Percentiles rank a stretch among this genome's conserved stretches.
Evolutionary conservation across 2,329 filamentous ascomycete genomes (phyloP).

Genomic region (Aspergillus fumigatus): DNA sequence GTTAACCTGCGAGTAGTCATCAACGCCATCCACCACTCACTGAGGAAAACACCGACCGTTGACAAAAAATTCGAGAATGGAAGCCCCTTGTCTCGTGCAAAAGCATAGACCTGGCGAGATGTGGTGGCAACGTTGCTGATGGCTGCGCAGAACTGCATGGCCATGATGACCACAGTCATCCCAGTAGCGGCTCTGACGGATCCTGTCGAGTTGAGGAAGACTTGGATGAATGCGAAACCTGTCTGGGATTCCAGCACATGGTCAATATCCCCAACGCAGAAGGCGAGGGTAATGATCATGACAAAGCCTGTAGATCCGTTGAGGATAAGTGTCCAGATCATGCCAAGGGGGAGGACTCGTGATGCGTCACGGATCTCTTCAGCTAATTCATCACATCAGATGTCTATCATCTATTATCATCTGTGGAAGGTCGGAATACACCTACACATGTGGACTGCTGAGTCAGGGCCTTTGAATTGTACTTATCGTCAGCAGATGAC

Average conservation of each 20-base stretch:
- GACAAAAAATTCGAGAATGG: slow-evolving; percentile 23
- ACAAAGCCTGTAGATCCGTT: slow-evolving; percentile 47
- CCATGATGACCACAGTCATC: background rate
- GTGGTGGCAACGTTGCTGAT: slow-evolving; percentile 35
- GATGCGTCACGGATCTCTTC: slow-evolving; percentile 50
- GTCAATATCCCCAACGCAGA: slow-evolving; percentile 40
- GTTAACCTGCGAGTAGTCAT: background rate
- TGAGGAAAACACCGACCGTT: background rate
- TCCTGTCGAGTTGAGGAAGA: slow-evolving; percentile 24
- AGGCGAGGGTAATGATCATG: slow-evolving; percentile 43
- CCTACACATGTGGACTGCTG: slow-evolving; percentile 32
- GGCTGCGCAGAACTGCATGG: background rate
- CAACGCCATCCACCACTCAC: background rate
- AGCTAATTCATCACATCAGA: slow-evolving; percentile 26
- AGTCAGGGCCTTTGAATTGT: slow-evolving; percentile 26
- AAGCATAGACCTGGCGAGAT: slow-evolving; percentile 34
- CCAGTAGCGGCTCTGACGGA: background rate
- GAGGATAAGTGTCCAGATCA: slow-evolving; percentile 45
- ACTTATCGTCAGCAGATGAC: background rate
- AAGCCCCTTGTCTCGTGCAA: slow-evolving; percentile 40
- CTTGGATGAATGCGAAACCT: slow-evolving; percentile 45
- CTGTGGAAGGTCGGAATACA: slow-evolving; percentile 12
- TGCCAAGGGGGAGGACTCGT: slow-evolving; percentile 44
- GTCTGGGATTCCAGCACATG: slow-evolving; percentile 39
- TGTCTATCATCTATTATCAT: slow-evolving; percentile 1